phyloP scores from a whole-genome alignment of 2,329 filamentous ascomycete genomes.

The Akanthomyces muscarius region DNA sequence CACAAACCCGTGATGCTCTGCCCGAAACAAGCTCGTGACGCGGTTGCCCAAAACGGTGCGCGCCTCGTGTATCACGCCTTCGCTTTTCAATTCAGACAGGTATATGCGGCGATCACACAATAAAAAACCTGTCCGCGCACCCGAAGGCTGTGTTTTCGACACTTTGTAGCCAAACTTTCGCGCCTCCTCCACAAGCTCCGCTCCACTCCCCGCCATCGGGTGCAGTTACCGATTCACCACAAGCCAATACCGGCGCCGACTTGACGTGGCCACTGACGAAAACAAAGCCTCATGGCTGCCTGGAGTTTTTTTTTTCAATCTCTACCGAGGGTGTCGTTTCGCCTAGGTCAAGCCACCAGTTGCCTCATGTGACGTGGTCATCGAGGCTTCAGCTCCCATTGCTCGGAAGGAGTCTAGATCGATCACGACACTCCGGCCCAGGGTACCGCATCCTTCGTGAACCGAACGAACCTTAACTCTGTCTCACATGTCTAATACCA shows the following conservation, averaged over 20 bases:
- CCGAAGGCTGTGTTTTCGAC: background rate
- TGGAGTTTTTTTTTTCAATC: background rate
- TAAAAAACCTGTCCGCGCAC: background rate
- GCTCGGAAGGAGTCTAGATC: background rate
- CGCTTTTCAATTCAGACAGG: too few relatives aligned
- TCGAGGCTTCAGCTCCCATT: constrained; percentile 6
- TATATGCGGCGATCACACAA: too few relatives aligned
- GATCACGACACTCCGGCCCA: background rate
- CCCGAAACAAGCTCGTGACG: too few relatives aligned
- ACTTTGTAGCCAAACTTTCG: background rate
- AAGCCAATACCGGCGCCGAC: background rate
- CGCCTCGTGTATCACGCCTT: background rate
- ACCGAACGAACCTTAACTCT: background rate
- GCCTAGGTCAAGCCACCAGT: background rate
- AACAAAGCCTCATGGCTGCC: background rate
- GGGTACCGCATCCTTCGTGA: constrained; percentile 6
- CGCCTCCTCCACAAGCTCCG: background rate
- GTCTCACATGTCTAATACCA: background rate
- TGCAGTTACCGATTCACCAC: constrained; percentile 2
- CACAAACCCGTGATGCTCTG: too few relatives aligned
- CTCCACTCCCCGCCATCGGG: constrained; percentile 1
- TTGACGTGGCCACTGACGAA: background rate
- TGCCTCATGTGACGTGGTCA: background rate
- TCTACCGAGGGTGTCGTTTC: background rate
- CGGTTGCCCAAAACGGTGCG: background rate